Conservation (phyloP, 345 rosid species). For the Melastoma malabathricum region DNA sequence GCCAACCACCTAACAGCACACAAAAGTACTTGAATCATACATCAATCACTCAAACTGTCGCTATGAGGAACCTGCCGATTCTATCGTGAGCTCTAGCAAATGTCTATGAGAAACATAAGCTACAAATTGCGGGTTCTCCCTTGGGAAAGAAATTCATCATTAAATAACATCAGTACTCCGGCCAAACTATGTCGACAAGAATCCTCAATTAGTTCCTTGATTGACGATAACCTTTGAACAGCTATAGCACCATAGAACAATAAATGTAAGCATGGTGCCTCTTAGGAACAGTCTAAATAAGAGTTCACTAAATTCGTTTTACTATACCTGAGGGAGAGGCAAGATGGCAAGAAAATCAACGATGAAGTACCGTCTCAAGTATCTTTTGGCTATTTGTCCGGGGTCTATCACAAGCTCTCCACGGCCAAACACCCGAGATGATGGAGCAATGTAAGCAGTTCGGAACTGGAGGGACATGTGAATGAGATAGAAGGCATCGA, state of each 20-base stretch:
- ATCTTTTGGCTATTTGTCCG: slow-evolving; percentile 77
- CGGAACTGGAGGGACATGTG: slow-evolving; percentile 91
- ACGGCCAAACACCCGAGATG: slow-evolving; percentile 92
- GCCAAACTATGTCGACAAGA: no score
- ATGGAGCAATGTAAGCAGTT: slow-evolving; percentile 92
- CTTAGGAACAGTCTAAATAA: slow-evolving; percentile 1
- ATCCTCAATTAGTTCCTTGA: no score
- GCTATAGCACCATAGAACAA: neutral
- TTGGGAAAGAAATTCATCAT: no score
- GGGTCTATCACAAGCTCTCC: slow-evolving; percentile 96
- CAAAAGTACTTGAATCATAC: no score
- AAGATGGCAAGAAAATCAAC: slow-evolving; percentile 76
- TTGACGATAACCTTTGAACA: no score
- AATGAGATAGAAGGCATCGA: slow-evolving; percentile 77
- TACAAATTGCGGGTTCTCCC: no score
- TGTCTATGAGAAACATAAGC: no score
- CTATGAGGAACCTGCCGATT: no score
- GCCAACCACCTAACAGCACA: no score
- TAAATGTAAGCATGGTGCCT: neutral
- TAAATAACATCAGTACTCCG: no score
- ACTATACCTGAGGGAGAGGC: slow-evolving; percentile 84
- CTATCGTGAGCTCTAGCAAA: no score
- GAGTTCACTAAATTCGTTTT: neutral
- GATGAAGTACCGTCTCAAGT: slow-evolving; percentile 60
- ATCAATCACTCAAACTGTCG: no score